Evolutionary conservation across 768 basidiomycete genomes (phyloP).

Genomic region (Coprinopsis strossmayeri): DNA sequence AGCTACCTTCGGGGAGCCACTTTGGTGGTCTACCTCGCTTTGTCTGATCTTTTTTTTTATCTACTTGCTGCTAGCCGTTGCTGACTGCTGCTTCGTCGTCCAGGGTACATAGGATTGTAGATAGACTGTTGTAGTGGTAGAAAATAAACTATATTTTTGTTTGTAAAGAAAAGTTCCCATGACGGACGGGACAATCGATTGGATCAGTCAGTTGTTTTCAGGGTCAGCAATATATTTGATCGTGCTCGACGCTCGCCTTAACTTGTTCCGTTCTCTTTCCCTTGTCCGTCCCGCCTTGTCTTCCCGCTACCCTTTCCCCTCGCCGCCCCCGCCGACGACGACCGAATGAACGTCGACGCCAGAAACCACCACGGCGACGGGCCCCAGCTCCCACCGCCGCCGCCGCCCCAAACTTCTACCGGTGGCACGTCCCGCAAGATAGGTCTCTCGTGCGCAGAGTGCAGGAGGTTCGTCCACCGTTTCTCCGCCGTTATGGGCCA

Average conservation of each 20-base stretch:
- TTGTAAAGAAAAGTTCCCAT: too few relatives aligned
- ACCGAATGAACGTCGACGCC: slow-evolving; percentile 9
- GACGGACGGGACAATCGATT: not conserved
- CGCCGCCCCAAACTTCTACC: not conserved
- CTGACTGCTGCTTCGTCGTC: too few relatives aligned
- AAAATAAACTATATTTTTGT: too few relatives aligned
- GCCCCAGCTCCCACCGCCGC: slow-evolving; percentile 6
- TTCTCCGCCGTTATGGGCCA: not conserved
- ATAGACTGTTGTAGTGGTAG: not conserved
- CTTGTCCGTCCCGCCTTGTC: not conserved
- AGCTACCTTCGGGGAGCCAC: slow-evolving; percentile 78
- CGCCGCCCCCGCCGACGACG: not conserved
- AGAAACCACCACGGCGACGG: slow-evolving; percentile 11
- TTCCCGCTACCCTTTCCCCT: not conserved
- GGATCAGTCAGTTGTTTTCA: too few relatives aligned
- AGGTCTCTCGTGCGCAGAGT: slow-evolving; percentile 47
- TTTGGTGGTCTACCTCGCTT: slow-evolving; percentile 42
- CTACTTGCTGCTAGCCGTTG: not conserved
- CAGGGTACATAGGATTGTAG: not conserved
- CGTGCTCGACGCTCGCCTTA: not conserved
- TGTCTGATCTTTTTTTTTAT: slow-evolving; percentile 22
- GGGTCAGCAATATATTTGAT: not conserved
- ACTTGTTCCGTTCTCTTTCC: not conserved
- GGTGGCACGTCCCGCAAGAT: slow-evolving; percentile 24
- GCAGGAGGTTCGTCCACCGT: slow-evolving; percentile 32